Conservation (phyloP, 2,329 filamentous ascomycete genomes). For the Phaeophleospora eucalypticola region DNA sequence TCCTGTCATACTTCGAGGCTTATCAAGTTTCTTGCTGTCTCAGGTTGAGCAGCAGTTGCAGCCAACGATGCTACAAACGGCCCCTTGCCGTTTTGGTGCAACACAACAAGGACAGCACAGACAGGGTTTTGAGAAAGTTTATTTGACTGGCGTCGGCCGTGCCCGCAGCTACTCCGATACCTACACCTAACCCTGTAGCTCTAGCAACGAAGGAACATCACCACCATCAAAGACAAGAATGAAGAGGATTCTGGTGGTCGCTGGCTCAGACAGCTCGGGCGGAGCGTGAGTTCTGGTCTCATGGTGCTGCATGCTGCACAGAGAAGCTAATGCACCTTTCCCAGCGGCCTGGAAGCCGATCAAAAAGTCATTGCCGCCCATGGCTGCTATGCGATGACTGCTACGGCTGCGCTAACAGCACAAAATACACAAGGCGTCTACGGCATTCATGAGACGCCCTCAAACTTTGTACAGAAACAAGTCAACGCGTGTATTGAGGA, state of each 20-base stretch:
- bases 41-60: neutral
- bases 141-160: neutral
- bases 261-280: constrained; percentile 85
- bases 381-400: constrained; percentile 92
- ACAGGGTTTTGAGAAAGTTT: too few relatives aligned
- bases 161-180: neutral
- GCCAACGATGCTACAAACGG: too few relatives aligned
- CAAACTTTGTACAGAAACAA: constrained; percentile 75
- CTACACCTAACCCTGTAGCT: neutral
- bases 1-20: neutral
- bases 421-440: constrained; percentile 86
- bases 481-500: constrained; percentile 82
- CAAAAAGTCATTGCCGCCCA: constrained; percentile 75
- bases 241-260: constrained; percentile 69
- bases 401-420: constrained; percentile 90
- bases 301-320: neutral
- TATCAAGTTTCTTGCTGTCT: neutral
- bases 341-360: constrained; percentile 87
- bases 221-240: constrained; percentile 11
- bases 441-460: constrained; percentile 74
- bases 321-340: constrained; percentile 12
- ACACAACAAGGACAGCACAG: too few relatives aligned
- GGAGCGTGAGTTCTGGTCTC: constrained; percentile 64
- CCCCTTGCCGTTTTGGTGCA: too few relatives aligned
- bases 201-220: neutral